These are phyloP conservation scores for Apium graveolens DNA, from an alignment of 129 eudicot species.

Conservation along the genomic window DNA sequence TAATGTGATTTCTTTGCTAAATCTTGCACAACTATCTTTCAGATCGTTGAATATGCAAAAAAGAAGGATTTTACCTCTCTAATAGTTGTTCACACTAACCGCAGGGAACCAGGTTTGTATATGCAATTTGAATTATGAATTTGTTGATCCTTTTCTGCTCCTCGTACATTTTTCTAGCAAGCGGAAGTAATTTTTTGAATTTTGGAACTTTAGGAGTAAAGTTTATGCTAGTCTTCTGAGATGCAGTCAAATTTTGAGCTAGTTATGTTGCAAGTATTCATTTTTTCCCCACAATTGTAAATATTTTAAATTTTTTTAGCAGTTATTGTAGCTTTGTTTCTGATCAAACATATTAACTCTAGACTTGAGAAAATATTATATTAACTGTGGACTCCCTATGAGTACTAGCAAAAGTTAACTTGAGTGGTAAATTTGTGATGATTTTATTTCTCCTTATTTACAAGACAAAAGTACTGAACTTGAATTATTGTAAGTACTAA, in stretches of 20 bases:
- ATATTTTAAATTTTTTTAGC: neutral
- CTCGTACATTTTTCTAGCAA: neutral
- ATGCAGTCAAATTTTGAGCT: neutral
- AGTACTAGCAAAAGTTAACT: neutral
- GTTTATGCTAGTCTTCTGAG: neutral
- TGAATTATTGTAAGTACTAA: too few species aligned
- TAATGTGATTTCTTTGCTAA: neutral
- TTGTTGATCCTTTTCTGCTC: neutral
- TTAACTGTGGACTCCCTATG: neutral
- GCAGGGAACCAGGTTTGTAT: constrained; percentile 88
- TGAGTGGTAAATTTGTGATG: neutral
- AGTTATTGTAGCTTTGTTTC: neutral
- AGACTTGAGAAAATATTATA: neutral
- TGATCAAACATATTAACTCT: neutral
- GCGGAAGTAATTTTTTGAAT: neutral
- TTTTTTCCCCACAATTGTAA: neutral
- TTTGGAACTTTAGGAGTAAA: neutral
- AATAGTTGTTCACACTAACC: constrained; percentile 85
- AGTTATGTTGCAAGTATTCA: neutral
- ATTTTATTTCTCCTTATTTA: neutral
- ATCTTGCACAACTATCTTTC: constrained; percentile 1
- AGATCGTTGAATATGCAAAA: constrained; percentile 86
- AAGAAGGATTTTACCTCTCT: constrained; percentile 79
- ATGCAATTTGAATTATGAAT: neutral
- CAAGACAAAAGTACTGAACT: neutral